These are phyloP conservation scores for Aspergillus udagawae DNA, from an alignment of 2,329 filamentous ascomycete genomes.

Conservation along the genomic window DNA sequence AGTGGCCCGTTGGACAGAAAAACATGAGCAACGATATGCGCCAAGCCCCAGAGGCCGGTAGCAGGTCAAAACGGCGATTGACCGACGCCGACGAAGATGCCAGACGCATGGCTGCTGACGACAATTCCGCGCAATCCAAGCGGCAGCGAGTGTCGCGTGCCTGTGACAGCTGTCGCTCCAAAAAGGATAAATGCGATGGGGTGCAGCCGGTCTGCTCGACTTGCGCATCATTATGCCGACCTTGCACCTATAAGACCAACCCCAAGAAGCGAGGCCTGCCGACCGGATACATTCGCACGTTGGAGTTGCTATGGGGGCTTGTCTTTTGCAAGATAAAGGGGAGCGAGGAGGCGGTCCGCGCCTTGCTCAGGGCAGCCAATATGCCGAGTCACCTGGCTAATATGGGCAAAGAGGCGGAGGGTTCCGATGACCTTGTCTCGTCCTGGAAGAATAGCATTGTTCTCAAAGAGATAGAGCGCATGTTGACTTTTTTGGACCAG, in stretches of 20 bases:
- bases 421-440: slow-evolving; percentile 56
- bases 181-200: slow-evolving; percentile 71
- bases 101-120: slow-evolving; percentile 23
- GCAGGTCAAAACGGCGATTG: slow-evolving; percentile 29
- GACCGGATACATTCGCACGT: slow-evolving; percentile 72
- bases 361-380: slow-evolving; percentile 49
- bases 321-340: slow-evolving; percentile 60
- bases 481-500: slow-evolving; percentile 48
- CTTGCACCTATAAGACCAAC: slow-evolving; percentile 68
- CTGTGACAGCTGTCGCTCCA: slow-evolving; percentile 64
- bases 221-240: slow-evolving; percentile 59
- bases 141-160: slow-evolving; percentile 64
- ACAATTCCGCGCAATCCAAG: slow-evolving; percentile 43
- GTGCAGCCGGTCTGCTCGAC: slow-evolving; percentile 63
- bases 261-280: slow-evolving; percentile 74
- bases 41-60: slow-evolving; percentile 26
- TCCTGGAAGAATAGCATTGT: slow-evolving; percentile 62
- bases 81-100: slow-evolving; percentile 28
- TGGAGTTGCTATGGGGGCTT: slow-evolving; percentile 66
- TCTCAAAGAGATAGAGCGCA: slow-evolving; percentile 58
- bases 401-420: slow-evolving; percentile 40
- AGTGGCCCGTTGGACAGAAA: slow-evolving; percentile 23
- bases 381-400: slow-evolving; percentile 31
- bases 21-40: slow-evolving; percentile 32
- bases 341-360: slow-evolving; percentile 55